Percentiles rank a stretch among this genome's conserved stretches.
phyloP scores from a whole-genome alignment of 495 filamentous ascomycete genomes.

The Penicillium cinerascens region DNA sequence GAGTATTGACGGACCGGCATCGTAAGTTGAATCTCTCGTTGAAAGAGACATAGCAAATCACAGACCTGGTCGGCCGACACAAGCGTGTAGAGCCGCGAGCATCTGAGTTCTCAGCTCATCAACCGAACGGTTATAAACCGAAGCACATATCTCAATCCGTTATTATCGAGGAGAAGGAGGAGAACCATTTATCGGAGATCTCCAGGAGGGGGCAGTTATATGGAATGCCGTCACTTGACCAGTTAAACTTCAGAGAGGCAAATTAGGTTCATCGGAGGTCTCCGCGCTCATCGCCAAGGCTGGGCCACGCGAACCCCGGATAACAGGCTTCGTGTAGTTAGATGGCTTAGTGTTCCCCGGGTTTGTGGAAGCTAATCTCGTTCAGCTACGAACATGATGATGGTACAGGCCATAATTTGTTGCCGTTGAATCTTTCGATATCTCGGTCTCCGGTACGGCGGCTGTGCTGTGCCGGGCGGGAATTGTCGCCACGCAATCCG shows the following conservation, averaged over 20 bases:
- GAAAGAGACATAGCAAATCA: constrained; percentile 11
- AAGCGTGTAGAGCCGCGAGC: background rate
- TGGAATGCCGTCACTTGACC: background rate
- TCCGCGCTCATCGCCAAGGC: constrained; percentile 11
- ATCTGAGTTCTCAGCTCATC: background rate
- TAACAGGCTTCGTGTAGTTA: constrained; percentile 6
- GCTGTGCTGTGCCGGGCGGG: background rate
- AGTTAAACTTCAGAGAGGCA: background rate
- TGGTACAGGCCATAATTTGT: constrained; percentile 5
- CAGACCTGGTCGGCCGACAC: background rate
- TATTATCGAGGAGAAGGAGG: constrained; percentile 2
- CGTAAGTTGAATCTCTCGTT: background rate
- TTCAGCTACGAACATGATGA: constrained; percentile 7
- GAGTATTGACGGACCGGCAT: constrained; percentile 19
- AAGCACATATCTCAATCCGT: constrained; percentile 5
- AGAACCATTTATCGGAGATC: constrained; percentile 10
- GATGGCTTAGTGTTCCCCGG: background rate
- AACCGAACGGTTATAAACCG: constrained; percentile 6
- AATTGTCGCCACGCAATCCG: background rate
- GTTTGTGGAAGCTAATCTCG: constrained; percentile 2
- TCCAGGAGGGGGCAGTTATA: constrained; percentile 13
- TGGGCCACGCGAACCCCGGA: background rate
- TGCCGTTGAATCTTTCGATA: background rate
- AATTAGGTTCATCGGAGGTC: constrained; percentile 19
- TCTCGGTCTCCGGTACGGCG: background rate